These are phyloP conservation scores for Neotropicomus parvogracilis DNA, from an alignment of 1,284 basidiomycete genomes.

Conservation along the genomic window DNA sequence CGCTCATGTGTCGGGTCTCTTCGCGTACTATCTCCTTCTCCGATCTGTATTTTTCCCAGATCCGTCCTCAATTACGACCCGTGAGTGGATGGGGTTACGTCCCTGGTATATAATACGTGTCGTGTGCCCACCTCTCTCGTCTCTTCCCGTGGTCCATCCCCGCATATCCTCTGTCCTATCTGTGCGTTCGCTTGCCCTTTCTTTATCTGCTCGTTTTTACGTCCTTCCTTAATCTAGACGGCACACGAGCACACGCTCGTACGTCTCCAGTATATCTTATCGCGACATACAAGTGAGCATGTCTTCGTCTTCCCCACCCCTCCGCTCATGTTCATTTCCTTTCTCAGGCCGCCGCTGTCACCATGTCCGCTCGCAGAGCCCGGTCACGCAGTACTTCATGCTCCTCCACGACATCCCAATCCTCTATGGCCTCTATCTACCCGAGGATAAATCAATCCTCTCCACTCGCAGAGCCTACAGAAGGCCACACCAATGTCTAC, in stretches of 20 bases:
- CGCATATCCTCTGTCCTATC: not conserved
- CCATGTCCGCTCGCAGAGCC: conserved; percentile 8
- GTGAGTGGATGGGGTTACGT: conserved; percentile 9
- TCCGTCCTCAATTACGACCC: conserved; percentile 17
- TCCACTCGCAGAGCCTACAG: conserved; percentile 27
- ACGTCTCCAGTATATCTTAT: not conserved
- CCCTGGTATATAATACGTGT: conserved; percentile 30
- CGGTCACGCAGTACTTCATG: conserved; percentile 25
- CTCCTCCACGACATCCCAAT: conserved; percentile 28
- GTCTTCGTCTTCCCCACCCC: too few relatives aligned
- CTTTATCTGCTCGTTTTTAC: not conserved
- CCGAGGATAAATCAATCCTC: conserved; percentile 29
- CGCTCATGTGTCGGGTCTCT: too few relatives aligned
- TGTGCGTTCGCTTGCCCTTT: not conserved
- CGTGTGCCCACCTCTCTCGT: conserved; percentile 23
- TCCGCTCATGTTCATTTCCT: not conserved
- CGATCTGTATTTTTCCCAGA: conserved; percentile 4
- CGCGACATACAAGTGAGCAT: conserved; percentile 1
- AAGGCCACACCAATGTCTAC: conserved; percentile 36
- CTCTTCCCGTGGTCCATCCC: not conserved
- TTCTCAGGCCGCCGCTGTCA: not conserved
- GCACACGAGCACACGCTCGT: not conserved
- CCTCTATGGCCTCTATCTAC: conserved; percentile 33
- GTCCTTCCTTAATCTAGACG: not conserved
- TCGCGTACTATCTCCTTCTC: conserved; percentile 19